Evolutionary conservation across 768 basidiomycete genomes (phyloP), one percentile per base, ranked within the genome.

Genomic region (Xerocomellus intermedius): DNA sequence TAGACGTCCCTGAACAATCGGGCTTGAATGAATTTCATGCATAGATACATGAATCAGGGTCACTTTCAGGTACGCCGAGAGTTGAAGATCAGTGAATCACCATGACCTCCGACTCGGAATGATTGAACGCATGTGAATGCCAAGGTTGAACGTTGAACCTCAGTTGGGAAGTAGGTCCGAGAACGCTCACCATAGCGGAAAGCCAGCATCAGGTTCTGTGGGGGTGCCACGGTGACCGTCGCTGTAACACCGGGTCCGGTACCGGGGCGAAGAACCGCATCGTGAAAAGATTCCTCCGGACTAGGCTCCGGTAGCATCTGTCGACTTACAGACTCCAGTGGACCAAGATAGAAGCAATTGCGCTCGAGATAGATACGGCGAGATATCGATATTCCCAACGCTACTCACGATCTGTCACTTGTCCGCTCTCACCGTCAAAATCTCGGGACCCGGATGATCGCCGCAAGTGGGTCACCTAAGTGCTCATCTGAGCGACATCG

Each of bases 21-120:
- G 58, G 22, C 26, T 43, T 14, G 55, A 64, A 65, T 65, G 64
- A 65, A 68, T 42, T 42, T 44, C 60, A 58, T 53, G 44, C 52
- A 48, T 8, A 10, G 17, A 28, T 43, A 48, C 56, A 64, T 68
- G 58, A 64, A 57, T 61, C 66, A 67, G 66, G 67, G 67, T 61
- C 67, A 50, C 22, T 19, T 19, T 57, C 67, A 58, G 64, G 61
- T 59, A 64, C 64, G 28, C 24, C 37, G 17, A 39, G 26, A 22
- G 37, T 22, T 43, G 49, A 57, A 57, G 57, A 66, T 67, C 55
- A 55, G 43, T 46, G 28, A 36, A 66, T 63, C 59, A 26, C 26
- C n/a, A n/a, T n/a, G n/a, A 55, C 22, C 24, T 22, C 5, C 17
- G 33, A 16, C 24, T 28, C 8, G 8, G 38, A 13, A 38, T 8